These are phyloP conservation scores for Garcia nutans DNA, from an alignment of 345 rosid species.

Conservation along the genomic window DNA sequence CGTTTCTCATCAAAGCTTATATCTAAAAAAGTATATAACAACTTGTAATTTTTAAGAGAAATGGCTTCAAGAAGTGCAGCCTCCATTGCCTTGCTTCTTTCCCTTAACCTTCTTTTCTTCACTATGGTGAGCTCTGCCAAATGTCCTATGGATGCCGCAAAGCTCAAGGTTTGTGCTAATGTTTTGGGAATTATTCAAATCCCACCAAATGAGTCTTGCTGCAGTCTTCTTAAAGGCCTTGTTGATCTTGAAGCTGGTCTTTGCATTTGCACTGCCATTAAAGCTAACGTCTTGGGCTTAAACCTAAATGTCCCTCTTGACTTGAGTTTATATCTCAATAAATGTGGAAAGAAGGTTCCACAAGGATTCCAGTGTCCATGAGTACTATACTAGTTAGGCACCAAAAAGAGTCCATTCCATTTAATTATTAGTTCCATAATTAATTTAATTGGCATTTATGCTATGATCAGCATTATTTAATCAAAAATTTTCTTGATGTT, in stretches of 20 bases:
- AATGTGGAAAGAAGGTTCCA: slow-evolving; percentile 37
- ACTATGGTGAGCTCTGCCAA: slow-evolving; percentile 5
- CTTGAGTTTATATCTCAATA: slow-evolving; percentile 46
- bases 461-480: too few species aligned
- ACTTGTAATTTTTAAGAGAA: neutral
- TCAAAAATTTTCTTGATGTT: too few species aligned
- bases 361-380: slow-evolving; percentile 43
- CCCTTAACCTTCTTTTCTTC: slow-evolving; percentile 1
- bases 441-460: too few species aligned
- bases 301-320: slow-evolving; percentile 42
- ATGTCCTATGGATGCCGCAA: slow-evolving; percentile 49
- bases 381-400: neutral
- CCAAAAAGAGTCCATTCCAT: neutral
- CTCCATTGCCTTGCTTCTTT: neutral
- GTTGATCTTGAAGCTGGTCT: slow-evolving; percentile 51
- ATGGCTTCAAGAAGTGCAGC: neutral
- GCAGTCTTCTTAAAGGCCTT: slow-evolving; percentile 42
- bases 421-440: too few species aligned
- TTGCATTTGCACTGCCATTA: slow-evolving; percentile 58
- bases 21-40: neutral
- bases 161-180: slow-evolving; percentile 45
- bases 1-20: neutral
- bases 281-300: slow-evolving; percentile 45
- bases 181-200: slow-evolving; percentile 21
- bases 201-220: slow-evolving; percentile 48